A percentile compares a stretch with the other conserved stretches of the same genome.
Conservation (phyloP, 2,329 filamentous ascomycete genomes). For the Fusarium nodosum region DNA sequence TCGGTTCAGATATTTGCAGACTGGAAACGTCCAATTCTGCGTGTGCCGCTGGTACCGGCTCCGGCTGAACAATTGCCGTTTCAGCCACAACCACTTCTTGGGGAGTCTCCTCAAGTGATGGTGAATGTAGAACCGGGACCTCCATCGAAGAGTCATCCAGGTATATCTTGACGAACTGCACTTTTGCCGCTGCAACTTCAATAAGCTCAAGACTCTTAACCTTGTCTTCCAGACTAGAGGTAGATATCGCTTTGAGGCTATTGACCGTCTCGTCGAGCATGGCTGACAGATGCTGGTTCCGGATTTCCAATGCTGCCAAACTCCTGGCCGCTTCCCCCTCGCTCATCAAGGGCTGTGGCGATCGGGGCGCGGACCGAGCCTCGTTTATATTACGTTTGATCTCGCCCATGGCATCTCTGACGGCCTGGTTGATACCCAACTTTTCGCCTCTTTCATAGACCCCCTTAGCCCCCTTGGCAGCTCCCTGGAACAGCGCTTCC, state of each 20-base stretch:
- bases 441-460: constrained; percentile 80
- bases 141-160: constrained; percentile 70
- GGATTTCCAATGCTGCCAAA: constrained; percentile 68
- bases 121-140: constrained; percentile 55
- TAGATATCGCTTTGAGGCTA: constrained; percentile 72
- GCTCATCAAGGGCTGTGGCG: constrained; percentile 54
- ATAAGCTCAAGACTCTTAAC: constrained; percentile 66
- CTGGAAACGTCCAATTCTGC: constrained; percentile 36
- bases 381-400: constrained; percentile 82
- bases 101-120: constrained; percentile 29
- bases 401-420: constrained; percentile 85
- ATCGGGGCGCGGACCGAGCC: constrained; percentile 60
- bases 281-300: constrained; percentile 75
- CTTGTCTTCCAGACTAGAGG: constrained; percentile 63
- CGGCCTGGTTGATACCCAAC: constrained; percentile 83
- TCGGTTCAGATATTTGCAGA: constrained; percentile 40
- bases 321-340: constrained; percentile 55
- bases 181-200: constrained; percentile 71
- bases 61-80: constrained; percentile 26
- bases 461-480: constrained; percentile 81
- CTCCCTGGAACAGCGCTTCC: constrained; percentile 80
- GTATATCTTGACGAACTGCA: constrained; percentile 74
- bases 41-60: constrained; percentile 21
- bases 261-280: constrained; percentile 77
- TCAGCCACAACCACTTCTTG: constrained; percentile 32